phyloP scores from a whole-genome alignment of 345 rosid species.

The Cardiospermum halicacabum region DNA sequence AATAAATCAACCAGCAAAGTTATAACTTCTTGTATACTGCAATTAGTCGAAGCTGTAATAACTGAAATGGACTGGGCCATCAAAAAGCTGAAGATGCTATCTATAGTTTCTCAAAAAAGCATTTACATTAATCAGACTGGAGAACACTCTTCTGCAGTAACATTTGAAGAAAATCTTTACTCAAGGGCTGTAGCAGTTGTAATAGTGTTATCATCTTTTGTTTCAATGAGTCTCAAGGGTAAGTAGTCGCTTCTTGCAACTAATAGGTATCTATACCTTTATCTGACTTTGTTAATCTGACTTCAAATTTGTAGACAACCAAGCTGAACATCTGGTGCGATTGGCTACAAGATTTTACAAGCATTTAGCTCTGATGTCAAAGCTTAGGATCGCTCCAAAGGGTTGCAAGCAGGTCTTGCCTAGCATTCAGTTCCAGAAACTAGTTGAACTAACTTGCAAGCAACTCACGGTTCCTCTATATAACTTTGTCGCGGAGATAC shows the following conservation, averaged over 20 bases:
- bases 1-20: slow-evolving; percentile 45
- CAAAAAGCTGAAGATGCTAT: slow-evolving; percentile 47
- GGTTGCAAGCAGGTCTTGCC: slow-evolving; percentile 76
- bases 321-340: slow-evolving; percentile 65
- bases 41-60: slow-evolving; percentile 44
- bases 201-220: slow-evolving; percentile 60
- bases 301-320: slow-evolving; percentile 45
- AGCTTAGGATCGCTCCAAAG: slow-evolving; percentile 63
- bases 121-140: slow-evolving; percentile 24
- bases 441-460: slow-evolving; percentile 74
- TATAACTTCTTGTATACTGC: slow-evolving; percentile 50
- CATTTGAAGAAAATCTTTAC: slow-evolving; percentile 55
- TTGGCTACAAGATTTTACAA: slow-evolving; percentile 58
- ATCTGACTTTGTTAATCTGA: slow-evolving; percentile 12
- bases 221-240: slow-evolving; percentile 67
- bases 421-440: slow-evolving; percentile 62
- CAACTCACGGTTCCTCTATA: slow-evolving; percentile 67
- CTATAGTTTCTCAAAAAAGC: slow-evolving; percentile 33
- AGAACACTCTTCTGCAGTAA: slow-evolving; percentile 33
- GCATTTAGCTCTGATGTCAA: slow-evolving; percentile 72
- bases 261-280: slow-evolving; percentile 9
- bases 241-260: slow-evolving; percentile 19
- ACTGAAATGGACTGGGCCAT: slow-evolving; percentile 63
- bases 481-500: slow-evolving; percentile 63
- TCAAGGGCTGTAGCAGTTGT: slow-evolving; percentile 54